Evolutionary conservation across 1,284 basidiomycete genomes (phyloP).

Genomic region (Somion occarium): DNA sequence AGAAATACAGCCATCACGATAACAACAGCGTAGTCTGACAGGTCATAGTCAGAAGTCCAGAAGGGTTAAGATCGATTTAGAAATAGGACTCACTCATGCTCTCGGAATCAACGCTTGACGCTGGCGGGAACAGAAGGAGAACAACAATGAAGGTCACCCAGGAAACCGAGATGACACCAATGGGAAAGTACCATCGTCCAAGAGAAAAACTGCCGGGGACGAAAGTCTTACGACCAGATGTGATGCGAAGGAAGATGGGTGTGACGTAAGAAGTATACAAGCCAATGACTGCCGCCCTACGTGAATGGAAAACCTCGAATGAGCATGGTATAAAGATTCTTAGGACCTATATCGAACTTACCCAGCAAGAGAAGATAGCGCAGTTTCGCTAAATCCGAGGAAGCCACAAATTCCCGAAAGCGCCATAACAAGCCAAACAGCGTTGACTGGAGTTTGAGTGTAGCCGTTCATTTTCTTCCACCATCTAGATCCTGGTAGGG

Average conservation of each 20-base stretch:
- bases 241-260: conserved; percentile 68
- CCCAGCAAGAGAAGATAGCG: conserved; percentile 64
- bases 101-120: conserved; percentile 35
- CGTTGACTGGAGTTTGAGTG: conserved; percentile 67
- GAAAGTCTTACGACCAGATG: conserved; percentile 54
- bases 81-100: conserved; percentile 47
- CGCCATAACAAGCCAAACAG: conserved; percentile 70
- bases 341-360: conserved; percentile 26
- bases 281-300: conserved; percentile 65
- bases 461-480: conserved; percentile 56
- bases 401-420: conserved; percentile 54
- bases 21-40: conserved; percentile 60
- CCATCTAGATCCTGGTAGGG: conserved; percentile 63
- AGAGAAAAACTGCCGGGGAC: conserved; percentile 56
- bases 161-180: conserved; percentile 54
- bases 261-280: conserved; percentile 63
- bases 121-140: conserved; percentile 56
- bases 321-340: neutral
- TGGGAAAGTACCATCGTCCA: conserved; percentile 54
- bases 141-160: conserved; percentile 65
- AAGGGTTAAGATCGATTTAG: neutral
- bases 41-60: neutral
- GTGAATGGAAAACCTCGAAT: neutral
- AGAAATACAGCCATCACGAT: conserved; percentile 61
- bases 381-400: conserved; percentile 60